Percentiles rank a stretch among this genome's conserved stretches.
These are phyloP conservation scores for Cladobotryum protrusum DNA, from an alignment of 2,329 filamentous ascomycete species.

Conservation along the genomic window DNA sequence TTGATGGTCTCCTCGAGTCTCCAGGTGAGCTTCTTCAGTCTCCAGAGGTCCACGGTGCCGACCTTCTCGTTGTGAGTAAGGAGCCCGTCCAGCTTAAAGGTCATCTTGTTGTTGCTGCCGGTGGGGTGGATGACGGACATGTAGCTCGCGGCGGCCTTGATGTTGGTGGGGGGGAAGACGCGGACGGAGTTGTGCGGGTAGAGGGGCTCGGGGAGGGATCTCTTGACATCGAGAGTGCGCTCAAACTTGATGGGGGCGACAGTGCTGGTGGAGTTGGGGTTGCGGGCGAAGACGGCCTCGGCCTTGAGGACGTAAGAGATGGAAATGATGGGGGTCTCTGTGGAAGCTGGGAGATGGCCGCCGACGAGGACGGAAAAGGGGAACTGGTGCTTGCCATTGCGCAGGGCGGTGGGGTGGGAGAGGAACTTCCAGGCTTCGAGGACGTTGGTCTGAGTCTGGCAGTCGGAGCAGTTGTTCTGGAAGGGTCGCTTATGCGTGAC, in stretches of 20 bases:
- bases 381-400: conserved; percentile 62
- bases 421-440: conserved; percentile 77
- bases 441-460: conserved; percentile 63
- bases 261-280: conserved; percentile 31
- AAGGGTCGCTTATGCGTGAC: conserved; percentile 78
- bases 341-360: conserved; percentile 79
- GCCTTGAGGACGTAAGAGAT: conserved; percentile 77
- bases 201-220: conserved; percentile 67
- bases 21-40: conserved; percentile 87
- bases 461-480: conserved; percentile 69
- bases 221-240: conserved; percentile 66
- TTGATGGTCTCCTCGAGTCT: conserved; percentile 83
- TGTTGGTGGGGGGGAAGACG: conserved; percentile 93
- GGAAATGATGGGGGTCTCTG: conserved; percentile 63
- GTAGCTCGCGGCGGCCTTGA: conserved; percentile 78
- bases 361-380: conserved; percentile 85
- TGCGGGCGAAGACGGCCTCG: conserved; percentile 54
- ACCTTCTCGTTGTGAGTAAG: conserved; percentile 61
- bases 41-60: conserved; percentile 74
- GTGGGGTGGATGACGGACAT: conserved; percentile 81
- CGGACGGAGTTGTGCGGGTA: conserved; percentile 83
- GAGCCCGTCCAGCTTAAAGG: conserved; percentile 80
- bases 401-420: conserved; percentile 45
- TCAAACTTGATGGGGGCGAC: conserved; percentile 48
- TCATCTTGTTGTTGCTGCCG: conserved; percentile 74